These are phyloP conservation scores for Wallacemonas rigidus DNA, from an alignment of 208 protist genomes.

Conservation along the genomic window DNA sequence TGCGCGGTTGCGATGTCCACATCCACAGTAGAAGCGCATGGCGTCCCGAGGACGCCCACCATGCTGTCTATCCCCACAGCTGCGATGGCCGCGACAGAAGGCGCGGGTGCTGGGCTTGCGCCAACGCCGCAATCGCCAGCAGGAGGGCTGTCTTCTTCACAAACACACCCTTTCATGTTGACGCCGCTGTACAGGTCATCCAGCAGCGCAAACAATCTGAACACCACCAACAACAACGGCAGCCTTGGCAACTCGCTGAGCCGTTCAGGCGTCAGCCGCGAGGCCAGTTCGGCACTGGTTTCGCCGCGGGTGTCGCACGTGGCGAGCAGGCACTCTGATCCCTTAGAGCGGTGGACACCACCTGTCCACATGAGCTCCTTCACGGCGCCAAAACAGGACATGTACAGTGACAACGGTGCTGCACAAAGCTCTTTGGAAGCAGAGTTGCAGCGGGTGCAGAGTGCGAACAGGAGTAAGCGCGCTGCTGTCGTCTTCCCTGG, in stretches of 20 bases:
- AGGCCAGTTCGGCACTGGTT: neutral
- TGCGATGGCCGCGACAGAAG: too few species aligned
- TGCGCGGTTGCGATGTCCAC: neutral
- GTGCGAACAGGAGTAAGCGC: conserved; percentile 38
- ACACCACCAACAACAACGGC: neutral
- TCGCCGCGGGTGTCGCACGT: neutral
- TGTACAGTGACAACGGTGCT: neutral
- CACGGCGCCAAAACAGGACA: neutral
- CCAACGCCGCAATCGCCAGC: too few species aligned
- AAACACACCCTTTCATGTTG: too few species aligned
- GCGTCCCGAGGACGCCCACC: neutral
- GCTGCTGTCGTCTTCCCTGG: conserved; percentile 18
- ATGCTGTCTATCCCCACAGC: neutral
- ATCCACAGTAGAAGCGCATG: neutral
- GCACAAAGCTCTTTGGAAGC: conserved; percentile 25
- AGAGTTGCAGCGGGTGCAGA: conserved; percentile 32
- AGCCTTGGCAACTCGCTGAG: conserved; percentile 3
- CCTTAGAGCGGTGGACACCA: neutral
- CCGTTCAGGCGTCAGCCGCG: conserved; percentile 1
- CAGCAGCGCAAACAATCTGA: neutral
- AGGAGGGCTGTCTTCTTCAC: too few species aligned
- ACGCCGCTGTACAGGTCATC: neutral
- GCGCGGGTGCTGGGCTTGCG: too few species aligned
- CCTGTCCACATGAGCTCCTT: conserved; percentile 2
- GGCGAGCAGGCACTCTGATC: neutral